Evolutionary conservation across 441 rosid genomes (phyloP).

Genomic region (Gossypium lobatum): DNA sequence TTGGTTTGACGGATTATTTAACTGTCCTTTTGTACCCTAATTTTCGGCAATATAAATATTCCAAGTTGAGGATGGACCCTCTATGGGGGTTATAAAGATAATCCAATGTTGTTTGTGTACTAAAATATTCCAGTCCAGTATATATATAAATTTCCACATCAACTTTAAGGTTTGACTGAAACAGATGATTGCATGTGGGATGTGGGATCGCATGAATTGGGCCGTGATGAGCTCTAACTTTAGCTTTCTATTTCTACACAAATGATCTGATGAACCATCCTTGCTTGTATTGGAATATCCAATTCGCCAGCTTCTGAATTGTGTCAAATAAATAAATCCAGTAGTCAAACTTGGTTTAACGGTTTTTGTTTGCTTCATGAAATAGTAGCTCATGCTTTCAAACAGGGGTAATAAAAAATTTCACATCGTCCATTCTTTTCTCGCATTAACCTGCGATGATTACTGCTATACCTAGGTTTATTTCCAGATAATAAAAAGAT

Average conservation of each 20-base stretch:
- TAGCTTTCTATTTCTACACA: not conserved
- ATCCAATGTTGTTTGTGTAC: too few relatives aligned
- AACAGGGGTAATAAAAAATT: not conserved
- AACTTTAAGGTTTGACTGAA: too few relatives aligned
- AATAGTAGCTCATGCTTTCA: not conserved
- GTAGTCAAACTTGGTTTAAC: not conserved
- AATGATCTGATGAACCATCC: too few relatives aligned
- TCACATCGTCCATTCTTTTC: not conserved
- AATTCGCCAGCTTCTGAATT: not conserved
- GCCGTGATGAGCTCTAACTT: not conserved
- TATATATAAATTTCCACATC: too few relatives aligned
- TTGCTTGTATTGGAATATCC: not conserved
- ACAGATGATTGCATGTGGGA: not conserved
- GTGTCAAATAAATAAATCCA: not conserved
- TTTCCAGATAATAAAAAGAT: not conserved
- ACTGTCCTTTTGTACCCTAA: not conserved
- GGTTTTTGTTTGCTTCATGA: not conserved
- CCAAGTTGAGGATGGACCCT: too few relatives aligned
- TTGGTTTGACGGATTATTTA: not conserved
- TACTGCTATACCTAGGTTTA: not conserved
- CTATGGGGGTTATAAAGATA: too few relatives aligned
- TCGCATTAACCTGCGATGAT: not conserved
- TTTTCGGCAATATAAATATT: not conserved
- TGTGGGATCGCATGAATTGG: not conserved
- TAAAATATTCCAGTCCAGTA: too few relatives aligned